These are phyloP conservation scores for Mariannaea elegans DNA, from an alignment of 2,329 filamentous ascomycete genomes.

Conservation along the genomic window DNA sequence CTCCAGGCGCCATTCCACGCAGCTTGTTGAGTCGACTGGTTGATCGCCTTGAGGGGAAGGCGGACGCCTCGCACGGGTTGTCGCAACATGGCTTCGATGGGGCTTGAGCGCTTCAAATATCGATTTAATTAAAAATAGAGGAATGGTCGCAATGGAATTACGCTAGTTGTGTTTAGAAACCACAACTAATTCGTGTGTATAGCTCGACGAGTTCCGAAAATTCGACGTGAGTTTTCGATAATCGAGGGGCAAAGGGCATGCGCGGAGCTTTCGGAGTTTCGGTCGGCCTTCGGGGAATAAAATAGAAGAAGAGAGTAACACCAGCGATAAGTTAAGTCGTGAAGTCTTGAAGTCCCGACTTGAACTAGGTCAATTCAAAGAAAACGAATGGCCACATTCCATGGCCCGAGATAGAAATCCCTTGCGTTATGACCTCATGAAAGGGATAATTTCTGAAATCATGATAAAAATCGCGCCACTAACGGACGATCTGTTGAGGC, in stretches of 20 bases:
- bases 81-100: slow-evolving; percentile 36
- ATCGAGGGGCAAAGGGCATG: background rate
- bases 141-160: background rate
- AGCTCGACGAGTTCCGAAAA: background rate
- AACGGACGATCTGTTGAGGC: background rate
- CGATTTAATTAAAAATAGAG: background rate
- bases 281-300: slow-evolving; percentile 20
- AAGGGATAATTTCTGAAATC: slow-evolving; percentile 27
- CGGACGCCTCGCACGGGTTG: slow-evolving; percentile 36
- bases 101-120: background rate
- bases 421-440: slow-evolving; percentile 16
- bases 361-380: too few species aligned
- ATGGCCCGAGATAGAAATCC: slow-evolving; percentile 21
- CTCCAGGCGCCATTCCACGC: slow-evolving; percentile 42
- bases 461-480: slow-evolving; percentile 40
- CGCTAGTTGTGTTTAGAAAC: background rate
- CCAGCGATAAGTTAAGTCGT: slow-evolving; percentile 22
- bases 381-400: slow-evolving; percentile 1
- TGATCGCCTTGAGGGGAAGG: slow-evolving; percentile 31
- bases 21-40: slow-evolving; percentile 28
- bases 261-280: slow-evolving; percentile 36
- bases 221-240: background rate
- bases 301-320: slow-evolving; percentile 12
- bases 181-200: background rate
- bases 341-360: too few species aligned